Conservation (phyloP, 495 filamentous ascomycete species). For the Penicillium maclennaniae region DNA sequence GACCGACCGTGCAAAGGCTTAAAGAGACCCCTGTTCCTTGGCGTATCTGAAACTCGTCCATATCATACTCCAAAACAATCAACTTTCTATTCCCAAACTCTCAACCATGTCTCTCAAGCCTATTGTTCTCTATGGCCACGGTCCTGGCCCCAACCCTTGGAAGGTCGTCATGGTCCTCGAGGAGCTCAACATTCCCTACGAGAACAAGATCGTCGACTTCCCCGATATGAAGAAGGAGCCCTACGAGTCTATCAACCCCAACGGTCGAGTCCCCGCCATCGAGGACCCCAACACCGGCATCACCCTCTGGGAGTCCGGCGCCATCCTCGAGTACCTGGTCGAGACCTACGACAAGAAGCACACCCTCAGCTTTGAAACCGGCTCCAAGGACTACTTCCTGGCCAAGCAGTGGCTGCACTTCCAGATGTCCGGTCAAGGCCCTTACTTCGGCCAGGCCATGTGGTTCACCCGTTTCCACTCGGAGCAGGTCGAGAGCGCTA, state of each 20-base stretch:
- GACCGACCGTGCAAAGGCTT: neutral
- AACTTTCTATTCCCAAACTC: neutral
- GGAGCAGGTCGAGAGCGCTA: constrained; percentile 54
- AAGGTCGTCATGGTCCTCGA: constrained; percentile 62
- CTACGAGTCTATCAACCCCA: constrained; percentile 62
- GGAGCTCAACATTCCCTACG: constrained; percentile 59
- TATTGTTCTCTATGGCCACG: constrained; percentile 40
- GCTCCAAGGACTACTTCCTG: constrained; percentile 45
- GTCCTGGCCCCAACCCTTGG: constrained; percentile 55
- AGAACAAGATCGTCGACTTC: constrained; percentile 38
- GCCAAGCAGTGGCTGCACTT: constrained; percentile 65
- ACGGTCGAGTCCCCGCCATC: constrained; percentile 62
- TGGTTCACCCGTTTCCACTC: constrained; percentile 55
- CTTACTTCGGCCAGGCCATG: constrained; percentile 58
- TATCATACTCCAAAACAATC: neutral
- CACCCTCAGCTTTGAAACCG: constrained; percentile 52
- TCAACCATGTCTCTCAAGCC: constrained; percentile 42
- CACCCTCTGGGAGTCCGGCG: constrained; percentile 69
- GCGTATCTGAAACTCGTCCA: neutral
- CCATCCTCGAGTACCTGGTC: constrained; percentile 67
- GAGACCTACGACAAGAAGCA: constrained; percentile 65
- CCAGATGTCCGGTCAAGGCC: constrained; percentile 66
- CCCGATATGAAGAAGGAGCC: constrained; percentile 53
- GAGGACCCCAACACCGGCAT: constrained; percentile 65
- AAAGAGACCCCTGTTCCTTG: neutral